Conservation (phyloP, 2,329 filamentous ascomycete species). For the Trichoderma harzianum region DNA sequence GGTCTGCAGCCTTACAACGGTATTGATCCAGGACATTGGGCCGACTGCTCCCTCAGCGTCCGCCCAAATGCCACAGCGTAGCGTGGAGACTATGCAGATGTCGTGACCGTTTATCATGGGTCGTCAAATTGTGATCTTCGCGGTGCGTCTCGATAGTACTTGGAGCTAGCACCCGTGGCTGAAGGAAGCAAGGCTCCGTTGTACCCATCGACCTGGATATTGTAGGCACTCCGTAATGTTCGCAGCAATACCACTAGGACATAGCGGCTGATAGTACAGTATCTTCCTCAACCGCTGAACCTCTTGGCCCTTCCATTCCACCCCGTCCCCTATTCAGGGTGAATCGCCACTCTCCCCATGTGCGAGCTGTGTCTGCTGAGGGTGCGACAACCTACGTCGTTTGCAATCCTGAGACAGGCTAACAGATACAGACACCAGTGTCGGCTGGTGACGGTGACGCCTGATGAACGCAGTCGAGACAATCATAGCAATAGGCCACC, state of each 20-base stretch:
- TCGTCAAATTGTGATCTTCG: slow-evolving; percentile 8
- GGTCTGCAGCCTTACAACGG: neutral
- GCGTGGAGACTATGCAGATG: neutral
- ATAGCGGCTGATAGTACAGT: neutral
- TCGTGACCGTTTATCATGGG: neutral
- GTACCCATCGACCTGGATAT: neutral
- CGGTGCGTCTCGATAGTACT: neutral
- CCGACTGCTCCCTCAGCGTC: neutral
- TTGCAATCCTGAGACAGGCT: neutral
- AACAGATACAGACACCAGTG: neutral
- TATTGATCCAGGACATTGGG: slow-evolving; percentile 1
- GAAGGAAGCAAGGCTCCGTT: neutral
- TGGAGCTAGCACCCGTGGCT: neutral
- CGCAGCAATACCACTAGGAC: neutral
- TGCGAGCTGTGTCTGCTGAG: neutral
- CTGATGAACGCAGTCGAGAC: neutral
- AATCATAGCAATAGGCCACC: neutral
- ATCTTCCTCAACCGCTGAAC: neutral
- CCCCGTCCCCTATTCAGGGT: neutral
- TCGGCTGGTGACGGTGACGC: neutral
- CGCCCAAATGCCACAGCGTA: neutral
- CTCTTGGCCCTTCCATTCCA: neutral
- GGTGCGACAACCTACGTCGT: neutral
- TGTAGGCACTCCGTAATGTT: neutral
- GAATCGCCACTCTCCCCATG: neutral